Evolutionary conservation across 768 basidiomycete genomes (phyloP), one percentile per base, ranked within the genome.

Genomic region (Candolleomyces efflorescens): DNA sequence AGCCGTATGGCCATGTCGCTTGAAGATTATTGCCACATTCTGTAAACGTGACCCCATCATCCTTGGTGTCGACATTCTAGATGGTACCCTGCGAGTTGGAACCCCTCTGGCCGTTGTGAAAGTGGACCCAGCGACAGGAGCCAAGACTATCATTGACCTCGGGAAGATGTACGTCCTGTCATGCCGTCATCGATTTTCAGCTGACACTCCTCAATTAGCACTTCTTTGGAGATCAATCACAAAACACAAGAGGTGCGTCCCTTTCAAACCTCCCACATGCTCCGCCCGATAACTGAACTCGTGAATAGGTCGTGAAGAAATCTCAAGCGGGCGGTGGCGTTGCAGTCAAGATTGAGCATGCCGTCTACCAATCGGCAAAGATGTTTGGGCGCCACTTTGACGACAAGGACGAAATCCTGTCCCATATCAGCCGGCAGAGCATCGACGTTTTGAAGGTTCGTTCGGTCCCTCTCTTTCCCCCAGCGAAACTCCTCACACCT

Each of bases 1-100:
- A 67, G 97, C 97, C 22, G 88, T 98, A 20, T 98, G 94, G 94
- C 97, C 97, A 4, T 96, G 94, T 69, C 82, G 93, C 52, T 81
- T 99, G 65, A 94, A 92, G 78, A 89, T 77, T 61, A 91, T 99
- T 61, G 90, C 92, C n/a, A 89, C 86, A 17, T 99, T 98, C 71
- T 90, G 90, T 73, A 94, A 95, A 73, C 87, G 97, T 47, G 97
- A 98, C 73, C 97, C 96, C 3, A 97, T 98, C 68, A 96, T 98
- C 61, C 76, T 98, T 52, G 96, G 96, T 63, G 93, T 95, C 37
- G 96, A 98, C 70, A 95, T 99, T 65, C 78, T 96, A 49, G 96
- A 98, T 60, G 96, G 96, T 22, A 85, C 86, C 0, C 71, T 99
- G 65, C 86, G 94, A 18, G 80, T 95, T 37, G 96, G 97, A 3